Evolutionary conservation across 495 filamentous ascomycete species (phyloP).

Genomic region (Trichoderma erinaceum): DNA sequence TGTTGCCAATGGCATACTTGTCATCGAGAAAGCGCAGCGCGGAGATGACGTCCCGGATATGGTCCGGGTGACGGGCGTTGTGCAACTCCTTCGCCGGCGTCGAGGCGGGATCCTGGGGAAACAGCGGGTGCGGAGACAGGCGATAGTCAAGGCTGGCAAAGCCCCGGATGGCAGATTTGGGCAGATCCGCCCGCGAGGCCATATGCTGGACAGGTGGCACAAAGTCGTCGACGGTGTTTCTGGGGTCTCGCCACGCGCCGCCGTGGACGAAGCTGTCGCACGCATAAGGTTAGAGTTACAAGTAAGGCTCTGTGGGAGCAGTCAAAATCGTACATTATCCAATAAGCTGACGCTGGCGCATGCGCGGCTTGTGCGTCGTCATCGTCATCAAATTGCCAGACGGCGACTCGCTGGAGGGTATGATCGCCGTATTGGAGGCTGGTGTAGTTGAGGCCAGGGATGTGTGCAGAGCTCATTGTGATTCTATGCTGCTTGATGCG

Average conservation of each 20-base stretch:
- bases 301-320: neutral
- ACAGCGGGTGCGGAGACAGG: conserved; percentile 62
- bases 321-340: conserved; percentile 12
- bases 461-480: neutral
- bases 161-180: conserved; percentile 43
- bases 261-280: conserved; percentile 57
- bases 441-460: conserved; percentile 4
- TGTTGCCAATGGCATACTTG: conserved; percentile 41
- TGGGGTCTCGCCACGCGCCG: conserved; percentile 82
- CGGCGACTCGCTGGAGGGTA: conserved; percentile 11
- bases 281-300: neutral
- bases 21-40: conserved; percentile 57
- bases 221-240: conserved; percentile 47
- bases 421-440: conserved; percentile 15
- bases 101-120: conserved; percentile 42
- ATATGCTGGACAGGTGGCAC: conserved; percentile 41
- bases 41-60: conserved; percentile 60
- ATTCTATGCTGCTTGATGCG: neutral
- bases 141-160: conserved; percentile 76
- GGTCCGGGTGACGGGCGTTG: conserved; percentile 61
- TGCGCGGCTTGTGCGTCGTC: neutral
- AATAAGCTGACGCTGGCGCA: conserved; percentile 6
- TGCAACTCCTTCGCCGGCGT: conserved; percentile 22
- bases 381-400: conserved; percentile 8
- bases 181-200: conserved; percentile 20